Base-by-base conservation (phyloP, 2,329 filamentous ascomycete species). In the Stenocarpella maydis region DNA sequence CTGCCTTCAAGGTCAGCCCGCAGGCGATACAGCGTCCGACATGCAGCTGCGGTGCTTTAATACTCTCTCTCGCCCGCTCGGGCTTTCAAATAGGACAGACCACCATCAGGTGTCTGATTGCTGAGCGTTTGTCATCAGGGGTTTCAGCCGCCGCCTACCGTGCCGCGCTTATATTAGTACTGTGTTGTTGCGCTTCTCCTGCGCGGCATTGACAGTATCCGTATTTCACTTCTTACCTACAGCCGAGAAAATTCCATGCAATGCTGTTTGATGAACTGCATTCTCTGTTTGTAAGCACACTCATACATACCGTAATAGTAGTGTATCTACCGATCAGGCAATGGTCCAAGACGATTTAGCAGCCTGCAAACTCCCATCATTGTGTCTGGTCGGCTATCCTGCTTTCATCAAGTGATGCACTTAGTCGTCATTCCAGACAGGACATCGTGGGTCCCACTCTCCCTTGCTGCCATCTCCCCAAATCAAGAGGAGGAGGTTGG, bases 91-190 rank as follows among this genome's bases (percentile, higher is more conserved):
- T 53, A 15, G 34, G n/a, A 43, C 14, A 21, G n/a, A 43, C 14
- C 43, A 17, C 34, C n/a, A 49, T 53, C 7, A 53, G 12, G 53
- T 21, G 61, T 17, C 61, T 21, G 61, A 65, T 65, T 65, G 49
- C 47, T 65, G 61, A 65, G 47, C 61, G 39, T 65, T 65, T 65
- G 61, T 65, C 61, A 65, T 50, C 61, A 65, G 8, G 7, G 34
- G 58, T 63, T 61, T 63, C 43, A 63, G 12, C 14, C 43, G 26
- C 58, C 41, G 43, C 58, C 28, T 37, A 49, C 58, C 1, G 58
- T 63, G 41, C 58, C 58, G 58, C 58, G 58, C 41, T 49, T 47
- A 49, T 63, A 37, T 26, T 37, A 12, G n/a, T 19, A 63, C 58
- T 63, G 21, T 63, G 6, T 7, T 2, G 1, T 2, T 3, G 1